Base-by-base conservation (phyloP, 306 rosid species). In the Sphenostylis stenocarpa region DNA sequence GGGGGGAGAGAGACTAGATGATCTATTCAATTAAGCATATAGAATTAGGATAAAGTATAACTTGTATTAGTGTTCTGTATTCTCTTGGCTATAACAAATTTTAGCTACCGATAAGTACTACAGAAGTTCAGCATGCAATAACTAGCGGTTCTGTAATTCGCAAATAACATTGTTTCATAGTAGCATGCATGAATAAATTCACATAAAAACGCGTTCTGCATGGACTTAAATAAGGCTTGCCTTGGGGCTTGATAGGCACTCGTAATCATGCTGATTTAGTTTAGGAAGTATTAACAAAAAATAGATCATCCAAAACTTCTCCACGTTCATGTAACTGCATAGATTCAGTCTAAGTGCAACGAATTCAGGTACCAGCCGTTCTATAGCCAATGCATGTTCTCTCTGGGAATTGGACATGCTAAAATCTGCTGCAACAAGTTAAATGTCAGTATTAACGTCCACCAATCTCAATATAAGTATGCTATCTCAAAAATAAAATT, bases 301-400 rank as follows among this genome's bases (percentile, higher is more conserved):
- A 70, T 95, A 95, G 75, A 95, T 86, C 88, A 89, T 88, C 99
- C 99, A 95, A 87, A 95, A 95, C 43, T 70, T 79, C 72, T 79
- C 92, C 83, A 88, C 91, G 21, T 83, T 83, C 97, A 92, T 89
- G 82, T 81, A 85, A 82, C 84, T 75, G 84, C 91, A 85, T 72
- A 92, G 87, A 36, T 70, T 81, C 73, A 55, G 72, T 85, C 96
- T 83, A 6, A 90, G 91, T 69, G 84, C 75, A 38, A 85, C 87
- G 63, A 95, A 83, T 38, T 83, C 88, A 28, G 97, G 96, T 20
- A 90, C 84, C 84, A 86, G 79, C 51, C 51, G 85, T 74, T 92
- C 93, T 49, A 95, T 86, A 77, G 89, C 72, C 53, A 85, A 79
- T 65, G 76, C 88, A 85, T 95, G 99, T 49, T 78, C 87, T 79